A percentile compares a stretch with the other conserved stretches of the same genome.
Conservation (phyloP, 306 rosid genomes). For the Astragalus glycyphyllos region DNA sequence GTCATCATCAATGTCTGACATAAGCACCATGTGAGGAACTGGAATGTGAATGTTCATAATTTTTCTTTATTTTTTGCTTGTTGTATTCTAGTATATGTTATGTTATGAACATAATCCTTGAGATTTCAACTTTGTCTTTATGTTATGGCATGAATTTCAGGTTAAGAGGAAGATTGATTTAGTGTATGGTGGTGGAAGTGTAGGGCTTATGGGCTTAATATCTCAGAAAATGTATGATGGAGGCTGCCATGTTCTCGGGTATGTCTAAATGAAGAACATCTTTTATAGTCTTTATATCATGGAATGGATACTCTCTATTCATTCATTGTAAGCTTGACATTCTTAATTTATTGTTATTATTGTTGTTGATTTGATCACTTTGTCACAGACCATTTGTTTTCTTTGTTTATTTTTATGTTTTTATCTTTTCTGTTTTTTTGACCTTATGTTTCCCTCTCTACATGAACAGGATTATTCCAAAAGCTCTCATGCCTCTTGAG, state of each 20-base stretch:
- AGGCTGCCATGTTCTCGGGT: slow-evolving; percentile 92
- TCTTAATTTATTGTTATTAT: background rate
- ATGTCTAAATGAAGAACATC: slow-evolving; percentile 37
- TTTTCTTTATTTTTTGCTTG: slow-evolving; percentile 24
- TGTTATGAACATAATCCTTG: background rate
- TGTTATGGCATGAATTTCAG: slow-evolving; percentile 52
- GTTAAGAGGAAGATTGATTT: slow-evolving; percentile 77
- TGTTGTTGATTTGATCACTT: slow-evolving; percentile 36
- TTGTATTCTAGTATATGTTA: slow-evolving; percentile 3
- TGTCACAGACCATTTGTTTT: slow-evolving; percentile 37
- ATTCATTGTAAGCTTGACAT: slow-evolving; percentile 13
- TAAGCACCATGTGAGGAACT: too few species aligned
- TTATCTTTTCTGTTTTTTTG: background rate
- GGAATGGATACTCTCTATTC: slow-evolving; percentile 9
- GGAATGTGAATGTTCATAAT: background rate
- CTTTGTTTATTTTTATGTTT: slow-evolving; percentile 3
- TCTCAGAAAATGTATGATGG: slow-evolving; percentile 78
- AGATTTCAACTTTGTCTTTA: slow-evolving; percentile 31
- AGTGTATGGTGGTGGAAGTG: slow-evolving; percentile 91
- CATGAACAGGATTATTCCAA: slow-evolving; percentile 82
- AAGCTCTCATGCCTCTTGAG: slow-evolving; percentile 87
- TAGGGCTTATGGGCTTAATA: slow-evolving; percentile 86
- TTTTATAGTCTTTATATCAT: too few species aligned
- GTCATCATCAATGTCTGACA: slow-evolving; percentile 13
- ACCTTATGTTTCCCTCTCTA: background rate